These are phyloP conservation scores for Colletotrichum siamense DNA, from an alignment of 2,329 filamentous ascomycete species.

Conservation along the genomic window DNA sequence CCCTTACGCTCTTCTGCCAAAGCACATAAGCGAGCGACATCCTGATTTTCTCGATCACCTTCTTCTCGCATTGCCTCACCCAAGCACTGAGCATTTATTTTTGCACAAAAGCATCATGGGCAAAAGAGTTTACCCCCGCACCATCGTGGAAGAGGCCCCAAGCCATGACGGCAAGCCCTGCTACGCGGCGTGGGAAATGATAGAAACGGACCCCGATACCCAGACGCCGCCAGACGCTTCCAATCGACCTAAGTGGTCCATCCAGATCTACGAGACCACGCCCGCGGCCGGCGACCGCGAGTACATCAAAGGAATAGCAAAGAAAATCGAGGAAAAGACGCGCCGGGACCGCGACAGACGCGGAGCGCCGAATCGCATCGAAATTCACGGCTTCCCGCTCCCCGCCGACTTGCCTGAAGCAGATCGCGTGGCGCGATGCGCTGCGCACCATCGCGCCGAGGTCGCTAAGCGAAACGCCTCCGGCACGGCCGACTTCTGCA, in stretches of 20 bases:
- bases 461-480: neutral
- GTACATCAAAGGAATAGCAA: neutral
- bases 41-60: neutral
- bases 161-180: neutral
- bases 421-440: neutral
- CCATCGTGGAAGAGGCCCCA: neutral
- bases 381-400: neutral
- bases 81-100: neutral
- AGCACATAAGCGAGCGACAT: neutral
- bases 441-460: neutral
- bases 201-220: neutral
- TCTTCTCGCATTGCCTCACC: neutral
- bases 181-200: neutral
- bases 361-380: neutral
- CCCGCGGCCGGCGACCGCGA: neutral
- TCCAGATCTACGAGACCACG: neutral
- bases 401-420: neutral
- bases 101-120: neutral
- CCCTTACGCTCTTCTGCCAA: neutral
- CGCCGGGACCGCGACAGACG: neutral
- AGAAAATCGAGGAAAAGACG: neutral
- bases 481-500: neutral
- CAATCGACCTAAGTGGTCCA: neutral
- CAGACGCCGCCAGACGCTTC: neutral
- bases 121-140: neutral